Evolutionary conservation across 805 yeast species (phyloP).

Genomic region (Yarrowia divulgata): DNA sequence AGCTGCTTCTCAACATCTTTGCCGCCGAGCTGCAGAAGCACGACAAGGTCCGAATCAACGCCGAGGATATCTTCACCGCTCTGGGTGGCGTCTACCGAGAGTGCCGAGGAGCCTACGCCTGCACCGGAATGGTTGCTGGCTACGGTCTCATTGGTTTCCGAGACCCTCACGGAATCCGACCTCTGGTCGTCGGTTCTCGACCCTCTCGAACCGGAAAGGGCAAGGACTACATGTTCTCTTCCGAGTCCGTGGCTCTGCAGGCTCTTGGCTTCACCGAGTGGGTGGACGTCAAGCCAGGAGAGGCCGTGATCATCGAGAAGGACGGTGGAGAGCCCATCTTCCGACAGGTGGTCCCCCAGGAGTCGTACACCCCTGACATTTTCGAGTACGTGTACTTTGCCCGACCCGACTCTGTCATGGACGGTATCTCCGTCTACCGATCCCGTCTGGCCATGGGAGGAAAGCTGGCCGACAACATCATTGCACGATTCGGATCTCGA

Average conservation of each 20-base stretch:
- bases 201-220: slow-evolving; percentile 64
- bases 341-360: slow-evolving; percentile 81
- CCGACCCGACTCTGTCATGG: slow-evolving; percentile 93
- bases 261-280: slow-evolving; percentile 85
- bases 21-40: slow-evolving; percentile 91
- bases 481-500: slow-evolving; percentile 53
- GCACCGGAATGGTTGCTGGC: slow-evolving; percentile 94
- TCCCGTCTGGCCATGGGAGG: slow-evolving; percentile 94
- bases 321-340: slow-evolving; percentile 75
- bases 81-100: slow-evolving; percentile 78
- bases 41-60: slow-evolving; percentile 92
- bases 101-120: slow-evolving; percentile 97
- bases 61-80: slow-evolving; percentile 86
- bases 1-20: slow-evolving; percentile 84
- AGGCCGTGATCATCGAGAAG: slow-evolving; percentile 93
- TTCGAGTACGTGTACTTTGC: slow-evolving; percentile 98
- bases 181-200: slow-evolving; percentile 86
- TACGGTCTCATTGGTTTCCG: slow-evolving; percentile 94
- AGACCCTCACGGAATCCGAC: slow-evolving; percentile 97
- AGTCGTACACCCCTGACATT: slow-evolving; percentile 89
- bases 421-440: slow-evolving; percentile 95
- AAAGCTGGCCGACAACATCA: slow-evolving; percentile 78
- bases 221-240: slow-evolving; percentile 90
- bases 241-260: slow-evolving; percentile 92
- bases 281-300: slow-evolving; percentile 91